These are phyloP conservation scores for Arabidopsis lyrata DNA, from an alignment of 441 rosid species.

Conservation along the genomic window DNA sequence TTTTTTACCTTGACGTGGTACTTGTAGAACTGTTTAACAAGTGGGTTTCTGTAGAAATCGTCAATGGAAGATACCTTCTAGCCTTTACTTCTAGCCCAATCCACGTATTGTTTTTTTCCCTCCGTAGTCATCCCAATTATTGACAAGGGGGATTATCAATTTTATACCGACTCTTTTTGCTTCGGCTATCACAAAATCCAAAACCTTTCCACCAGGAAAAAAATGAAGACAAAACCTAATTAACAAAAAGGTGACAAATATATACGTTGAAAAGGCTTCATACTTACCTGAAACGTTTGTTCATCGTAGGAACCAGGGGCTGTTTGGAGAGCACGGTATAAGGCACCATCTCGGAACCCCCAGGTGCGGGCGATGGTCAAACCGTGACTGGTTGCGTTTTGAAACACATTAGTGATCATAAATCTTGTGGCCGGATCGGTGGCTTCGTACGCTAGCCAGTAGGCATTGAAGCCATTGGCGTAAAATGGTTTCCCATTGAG, in stretches of 20 bases:
- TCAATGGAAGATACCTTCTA: constrained; percentile 46
- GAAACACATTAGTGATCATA: constrained; percentile 46
- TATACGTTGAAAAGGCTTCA: not conserved
- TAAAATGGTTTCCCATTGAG: constrained; percentile 54
- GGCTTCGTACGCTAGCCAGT: constrained; percentile 60
- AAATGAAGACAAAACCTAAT: not conserved
- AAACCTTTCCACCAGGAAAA: constrained; percentile 55
- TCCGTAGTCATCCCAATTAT: constrained; percentile 59
- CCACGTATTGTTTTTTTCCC: constrained; percentile 63
- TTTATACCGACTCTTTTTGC: constrained; percentile 56
- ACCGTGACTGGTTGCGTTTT: constrained; percentile 45
- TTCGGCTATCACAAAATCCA: constrained; percentile 72
- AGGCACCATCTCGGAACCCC: constrained; percentile 67
- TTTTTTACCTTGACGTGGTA: constrained; percentile 55
- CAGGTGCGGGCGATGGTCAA: constrained; percentile 62
- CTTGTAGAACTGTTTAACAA: constrained; percentile 55
- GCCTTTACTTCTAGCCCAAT: constrained; percentile 62
- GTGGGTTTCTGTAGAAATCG: constrained; percentile 60
- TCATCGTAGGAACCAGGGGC: constrained; percentile 61
- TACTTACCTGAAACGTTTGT: constrained; percentile 50
- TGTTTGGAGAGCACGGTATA: constrained; percentile 54
- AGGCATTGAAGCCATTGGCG: constrained; percentile 63
- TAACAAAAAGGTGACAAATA: not conserved
- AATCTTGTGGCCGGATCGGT: constrained; percentile 46
- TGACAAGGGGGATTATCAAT: constrained; percentile 55